A percentile compares a stretch with the other conserved stretches of the same genome.
These are phyloP conservation scores for Sporothrix protearum DNA, from an alignment of 2,329 filamentous ascomycete species.

Conservation along the genomic window DNA sequence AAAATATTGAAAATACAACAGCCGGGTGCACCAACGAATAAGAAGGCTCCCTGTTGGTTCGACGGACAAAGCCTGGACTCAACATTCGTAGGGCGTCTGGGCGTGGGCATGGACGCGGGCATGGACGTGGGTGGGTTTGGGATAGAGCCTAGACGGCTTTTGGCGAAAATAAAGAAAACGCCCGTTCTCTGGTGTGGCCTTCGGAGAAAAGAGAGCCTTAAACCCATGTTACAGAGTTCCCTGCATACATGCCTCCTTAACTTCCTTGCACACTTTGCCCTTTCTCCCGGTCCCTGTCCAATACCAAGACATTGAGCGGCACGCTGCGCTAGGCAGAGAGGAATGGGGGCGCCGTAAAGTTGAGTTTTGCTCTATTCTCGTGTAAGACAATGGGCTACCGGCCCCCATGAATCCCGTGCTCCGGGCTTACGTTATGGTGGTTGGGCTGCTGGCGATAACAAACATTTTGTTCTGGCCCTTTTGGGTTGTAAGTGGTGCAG, in stretches of 20 bases:
- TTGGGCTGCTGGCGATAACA: background rate
- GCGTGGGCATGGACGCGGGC: too few relatives aligned
- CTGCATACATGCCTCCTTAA: background rate
- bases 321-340: background rate
- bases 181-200: too few relatives aligned
- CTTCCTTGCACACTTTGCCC: background rate
- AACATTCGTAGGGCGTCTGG: background rate
- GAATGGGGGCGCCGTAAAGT: background rate
- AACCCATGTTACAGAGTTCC: background rate
- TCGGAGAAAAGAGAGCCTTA: slow-evolving; percentile 5
- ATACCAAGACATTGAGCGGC: background rate
- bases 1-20: background rate
- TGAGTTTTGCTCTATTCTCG: background rate
- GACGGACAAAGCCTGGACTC: slow-evolving; percentile 2
- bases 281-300: background rate
- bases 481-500: background rate
- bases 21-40: background rate
- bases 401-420: background rate
- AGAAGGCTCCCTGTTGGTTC: background rate
- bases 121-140: too few relatives aligned
- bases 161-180: background rate
- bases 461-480: too few relatives aligned
- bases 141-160: background rate
- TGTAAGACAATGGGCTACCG: background rate
- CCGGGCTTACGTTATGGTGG: background rate